phyloP scores from a whole-genome alignment of 2,329 filamentous ascomycete species.

The Colletotrichum musicola region DNA sequence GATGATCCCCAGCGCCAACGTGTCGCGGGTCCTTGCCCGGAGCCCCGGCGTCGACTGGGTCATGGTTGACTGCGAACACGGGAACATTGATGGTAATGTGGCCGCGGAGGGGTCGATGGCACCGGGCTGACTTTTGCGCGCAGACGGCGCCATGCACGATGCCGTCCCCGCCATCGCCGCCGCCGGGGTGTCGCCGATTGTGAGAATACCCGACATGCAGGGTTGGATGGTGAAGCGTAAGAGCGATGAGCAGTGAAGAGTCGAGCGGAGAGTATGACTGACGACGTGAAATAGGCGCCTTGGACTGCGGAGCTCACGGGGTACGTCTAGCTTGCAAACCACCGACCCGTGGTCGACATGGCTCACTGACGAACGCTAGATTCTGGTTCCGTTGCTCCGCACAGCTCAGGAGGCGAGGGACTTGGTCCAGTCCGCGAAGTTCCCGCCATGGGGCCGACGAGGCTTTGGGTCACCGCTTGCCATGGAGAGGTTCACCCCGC shows the following conservation, averaged over 20 bases:
- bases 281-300: slow-evolving; percentile 56
- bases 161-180: slow-evolving; percentile 65
- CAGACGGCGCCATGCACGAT: slow-evolving; percentile 65
- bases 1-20: slow-evolving; percentile 71
- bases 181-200: slow-evolving; percentile 56
- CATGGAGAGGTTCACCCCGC: slow-evolving; percentile 61
- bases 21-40: slow-evolving; percentile 70
- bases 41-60: slow-evolving; percentile 75
- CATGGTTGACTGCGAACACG: slow-evolving; percentile 69
- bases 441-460: slow-evolving; percentile 66
- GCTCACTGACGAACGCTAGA: slow-evolving; percentile 45
- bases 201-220: slow-evolving; percentile 68
- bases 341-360: too few species aligned
- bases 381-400: slow-evolving; percentile 67
- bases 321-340: slow-evolving; percentile 46
- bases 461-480: slow-evolving; percentile 70
- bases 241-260: slow-evolving; percentile 40
- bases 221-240: slow-evolving; percentile 69
- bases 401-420: slow-evolving; percentile 64
- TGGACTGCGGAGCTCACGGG: slow-evolving; percentile 70
- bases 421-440: slow-evolving; percentile 66
- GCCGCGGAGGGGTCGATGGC: neutral
- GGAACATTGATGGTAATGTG: slow-evolving; percentile 63
- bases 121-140: neutral
- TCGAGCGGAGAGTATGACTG: neutral